Evolutionary conservation across 371 early-diverging fungal species (phyloP), one percentile per base, ranked within the genome.

Genomic region (Thermomucor indicae-seudaticae): DNA sequence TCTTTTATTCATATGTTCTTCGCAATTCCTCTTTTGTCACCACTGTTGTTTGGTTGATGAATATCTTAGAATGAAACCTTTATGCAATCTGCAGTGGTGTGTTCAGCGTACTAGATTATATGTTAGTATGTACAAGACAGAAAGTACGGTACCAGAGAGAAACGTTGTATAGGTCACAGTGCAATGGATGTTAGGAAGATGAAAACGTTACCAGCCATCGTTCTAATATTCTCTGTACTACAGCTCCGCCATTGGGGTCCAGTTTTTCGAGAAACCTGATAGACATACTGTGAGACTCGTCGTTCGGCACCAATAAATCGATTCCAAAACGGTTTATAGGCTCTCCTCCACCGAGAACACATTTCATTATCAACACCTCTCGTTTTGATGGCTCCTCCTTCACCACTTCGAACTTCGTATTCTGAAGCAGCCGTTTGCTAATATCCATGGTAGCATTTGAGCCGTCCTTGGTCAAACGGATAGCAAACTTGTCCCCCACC

Each of bases 201-300:
- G n/a, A n/a, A n/a, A n/a, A n/a, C 24, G 49, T 49, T 1, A 11
- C 27, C 6, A 82, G 58, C 83, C 83, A 82, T 35, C 74, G 62
- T 42, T 79, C 74, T 16, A 83, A 43, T 16, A 83, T 65, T 0
- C 80, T 67, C 45, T 78, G 70, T 1, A 83, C 83, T 0, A 80
- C 72, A 0, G 77, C 80, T 6, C 77, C 81, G 1, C 78, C 80
- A 22, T 62, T 64, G 11, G 64, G 67, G 54, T 54, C 54, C 12
- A 80, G 49, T 14, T 79, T 76, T 34, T 83, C 83, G 27, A 80
- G 40, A 39, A 80, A 85, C 23, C 72, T 64, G 38, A 85, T 74
- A 10, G 60, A 64, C 27, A 85, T 67, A 16, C 48, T 40, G 20
- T 48, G 60, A 6, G 74, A 57, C 5, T 65, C 62, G 34, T 58